A percentile compares a stretch with the other conserved stretches of the same genome.
Evolutionary conservation across 306 rosid genomes (phyloP).

Genomic region (Fragaria ananassa): DNA sequence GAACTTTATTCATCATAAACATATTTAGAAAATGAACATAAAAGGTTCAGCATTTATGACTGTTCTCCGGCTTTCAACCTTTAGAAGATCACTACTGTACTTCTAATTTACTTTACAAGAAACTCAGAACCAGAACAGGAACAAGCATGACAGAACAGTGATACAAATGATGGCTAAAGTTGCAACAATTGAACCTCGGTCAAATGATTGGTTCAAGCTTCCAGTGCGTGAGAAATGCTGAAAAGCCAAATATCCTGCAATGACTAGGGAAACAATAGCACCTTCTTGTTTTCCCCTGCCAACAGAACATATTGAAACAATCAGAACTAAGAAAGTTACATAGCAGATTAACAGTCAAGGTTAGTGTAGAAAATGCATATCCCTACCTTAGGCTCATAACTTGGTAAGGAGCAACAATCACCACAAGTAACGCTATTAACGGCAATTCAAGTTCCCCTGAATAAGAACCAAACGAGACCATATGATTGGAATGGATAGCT

Average conservation of each 20-base stretch:
- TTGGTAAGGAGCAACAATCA: conserved; percentile 74
- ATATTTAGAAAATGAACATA: not conserved
- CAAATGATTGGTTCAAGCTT: conserved; percentile 65
- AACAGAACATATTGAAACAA: conserved; percentile 23
- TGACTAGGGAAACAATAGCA: conserved; percentile 54
- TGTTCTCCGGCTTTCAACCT: conserved; percentile 10
- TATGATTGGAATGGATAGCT: not conserved
- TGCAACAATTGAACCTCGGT: conserved; percentile 82
- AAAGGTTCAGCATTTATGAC: not conserved
- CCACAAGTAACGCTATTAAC: conserved; percentile 63
- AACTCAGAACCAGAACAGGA: conserved; percentile 61
- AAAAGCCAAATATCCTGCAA: conserved; percentile 80
- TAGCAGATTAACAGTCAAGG: not conserved
- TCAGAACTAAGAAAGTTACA: conserved; percentile 4
- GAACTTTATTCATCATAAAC: conserved; percentile 11
- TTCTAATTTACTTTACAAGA: conserved; percentile 25
- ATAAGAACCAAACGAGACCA: conserved; percentile 20
- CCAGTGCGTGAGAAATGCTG: conserved; percentile 85
- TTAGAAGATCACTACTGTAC: not conserved
- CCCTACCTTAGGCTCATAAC: conserved; percentile 47
- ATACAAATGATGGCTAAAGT: conserved; percentile 57
- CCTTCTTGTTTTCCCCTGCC: conserved; percentile 82
- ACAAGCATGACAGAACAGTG: conserved; percentile 48
- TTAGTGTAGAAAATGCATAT: conserved; percentile 18
- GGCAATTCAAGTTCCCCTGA: conserved; percentile 91